Percentiles rank a stretch among this genome's conserved stretches.
These are phyloP conservation scores for Ophiostoma sp. DNA, from an alignment of 2,329 filamentous ascomycete genomes.

Conservation along the genomic window DNA sequence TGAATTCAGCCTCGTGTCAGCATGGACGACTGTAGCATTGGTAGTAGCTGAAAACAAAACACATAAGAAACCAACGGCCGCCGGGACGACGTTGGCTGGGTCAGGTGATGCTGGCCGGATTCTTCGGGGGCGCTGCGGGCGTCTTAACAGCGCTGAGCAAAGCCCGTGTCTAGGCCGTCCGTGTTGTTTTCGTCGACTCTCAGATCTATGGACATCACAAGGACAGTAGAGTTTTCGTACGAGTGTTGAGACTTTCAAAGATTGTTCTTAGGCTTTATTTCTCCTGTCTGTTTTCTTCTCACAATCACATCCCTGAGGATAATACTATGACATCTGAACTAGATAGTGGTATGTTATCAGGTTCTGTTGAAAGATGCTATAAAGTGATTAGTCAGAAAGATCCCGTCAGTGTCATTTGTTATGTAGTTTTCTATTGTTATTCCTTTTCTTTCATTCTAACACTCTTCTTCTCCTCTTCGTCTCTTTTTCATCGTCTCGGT, in stretches of 20 bases:
- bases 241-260: too few relatives aligned
- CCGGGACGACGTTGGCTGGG: not conserved
- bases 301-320: too few relatives aligned
- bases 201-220: not conserved
- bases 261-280: not conserved
- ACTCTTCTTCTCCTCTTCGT: too few relatives aligned
- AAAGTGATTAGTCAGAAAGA: too few relatives aligned
- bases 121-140: not conserved
- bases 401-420: too few relatives aligned
- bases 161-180: not conserved
- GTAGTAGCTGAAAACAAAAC: not conserved
- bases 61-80: not conserved
- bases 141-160: not conserved
- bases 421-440: too few relatives aligned
- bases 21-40: not conserved
- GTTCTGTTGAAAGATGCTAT: too few relatives aligned
- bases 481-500: too few relatives aligned
- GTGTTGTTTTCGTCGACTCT: constrained; percentile 5
- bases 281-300: too few relatives aligned
- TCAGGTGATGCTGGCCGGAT: not conserved
- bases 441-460: too few relatives aligned
- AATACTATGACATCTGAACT: too few relatives aligned
- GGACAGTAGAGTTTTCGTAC: not conserved
- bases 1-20: not conserved
- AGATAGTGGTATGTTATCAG: too few relatives aligned